Base-by-base conservation (phyloP, 164 flowering plant species). In the Magnolia officinalis region DNA sequence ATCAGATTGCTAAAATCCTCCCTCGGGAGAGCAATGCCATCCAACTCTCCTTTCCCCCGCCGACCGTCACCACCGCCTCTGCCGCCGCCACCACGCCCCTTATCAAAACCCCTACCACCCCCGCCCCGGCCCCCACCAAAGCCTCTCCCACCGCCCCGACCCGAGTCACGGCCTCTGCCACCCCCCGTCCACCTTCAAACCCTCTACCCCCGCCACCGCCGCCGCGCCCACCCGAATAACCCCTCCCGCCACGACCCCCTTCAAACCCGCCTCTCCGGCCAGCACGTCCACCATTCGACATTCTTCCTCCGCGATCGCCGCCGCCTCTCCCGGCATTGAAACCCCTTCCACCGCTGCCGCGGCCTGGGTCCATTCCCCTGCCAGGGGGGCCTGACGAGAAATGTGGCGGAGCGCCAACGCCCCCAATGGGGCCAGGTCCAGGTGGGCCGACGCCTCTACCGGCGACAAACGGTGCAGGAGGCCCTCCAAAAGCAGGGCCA, bases 1-100 rank as follows among this genome's bases (percentile, higher is more conserved):
- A 91, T 92, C 83, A 96, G 80, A 59, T 82, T 82, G 70, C 90
- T 84, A 80, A 96, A 96, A 83, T 91, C 87, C 76, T 87, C 97
- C 85, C 79, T 92, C 0, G 98, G 95, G 71, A 94, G 94, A 71
- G 87, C 61, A 78, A 93, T 82, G 50, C 78, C 82, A 74, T 94
- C 87, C 77, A 96, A 83, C 8, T 91, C 97, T 59, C 83, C 89
- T 74, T 83, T 87, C 0, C 85, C 58, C 68, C 77, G 72, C 23
- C 84, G 88, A 19, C 87, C 86, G 55, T 88, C 74, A 68, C 89
- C 87, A 7, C 90, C 89, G 50, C 89, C 80, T 49, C 84, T 72
- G 0, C 89, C 83, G 3, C 85, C 79, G 45, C 88, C 85, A 4
- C 90, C 82, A 24, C 78, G 78, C 18, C 85, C 80, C 19, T n/a